phyloP scores from a whole-genome alignment of 1,284 basidiomycete species.

The Pterulicium gracile region DNA sequence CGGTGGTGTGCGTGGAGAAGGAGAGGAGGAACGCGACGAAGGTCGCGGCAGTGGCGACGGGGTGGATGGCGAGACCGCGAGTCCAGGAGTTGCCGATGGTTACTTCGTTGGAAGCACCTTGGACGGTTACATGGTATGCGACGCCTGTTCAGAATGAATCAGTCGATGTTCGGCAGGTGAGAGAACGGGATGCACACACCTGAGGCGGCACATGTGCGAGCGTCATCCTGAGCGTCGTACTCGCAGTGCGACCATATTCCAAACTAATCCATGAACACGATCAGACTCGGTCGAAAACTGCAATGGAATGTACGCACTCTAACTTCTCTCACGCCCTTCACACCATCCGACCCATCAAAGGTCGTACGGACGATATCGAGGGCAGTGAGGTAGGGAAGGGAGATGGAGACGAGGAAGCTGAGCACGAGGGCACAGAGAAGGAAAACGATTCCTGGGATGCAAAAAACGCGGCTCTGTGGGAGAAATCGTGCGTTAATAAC shows the following conservation, averaged over 20 bases:
- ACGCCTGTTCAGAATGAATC: conserved; percentile 25
- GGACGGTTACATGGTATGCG: conserved; percentile 40
- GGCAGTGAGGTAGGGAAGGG: conserved; percentile 51
- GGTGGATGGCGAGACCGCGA: conserved; percentile 60
- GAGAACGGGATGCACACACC: conserved; percentile 18
- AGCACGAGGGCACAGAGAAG: conserved; percentile 54
- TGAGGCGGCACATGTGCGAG: conserved; percentile 32
- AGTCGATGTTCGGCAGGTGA: too few relatives aligned
- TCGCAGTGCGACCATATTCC: conserved; percentile 38
- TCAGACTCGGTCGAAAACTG: too few relatives aligned
- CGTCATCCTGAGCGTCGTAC: conserved; percentile 29
- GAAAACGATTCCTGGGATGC: conserved; percentile 53
- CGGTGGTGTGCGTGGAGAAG: conserved; percentile 47
- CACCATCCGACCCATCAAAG: conserved; percentile 25
- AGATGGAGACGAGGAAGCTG: conserved; percentile 56
- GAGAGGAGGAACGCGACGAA: conserved; percentile 54
- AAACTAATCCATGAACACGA: too few relatives aligned
- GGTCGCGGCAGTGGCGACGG: conserved; percentile 52
- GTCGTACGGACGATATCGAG: conserved; percentile 54
- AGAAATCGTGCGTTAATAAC: too few relatives aligned
- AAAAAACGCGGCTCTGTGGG: conserved; percentile 37
- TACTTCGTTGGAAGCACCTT: conserved; percentile 19
- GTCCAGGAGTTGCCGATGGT: conserved; percentile 53
- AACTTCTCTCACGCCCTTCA: conserved; percentile 29
- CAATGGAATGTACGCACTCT: conserved; percentile 34